phyloP scores from a whole-genome alignment of 495 filamentous ascomycete species.

The Penicillium pancosmium region DNA sequence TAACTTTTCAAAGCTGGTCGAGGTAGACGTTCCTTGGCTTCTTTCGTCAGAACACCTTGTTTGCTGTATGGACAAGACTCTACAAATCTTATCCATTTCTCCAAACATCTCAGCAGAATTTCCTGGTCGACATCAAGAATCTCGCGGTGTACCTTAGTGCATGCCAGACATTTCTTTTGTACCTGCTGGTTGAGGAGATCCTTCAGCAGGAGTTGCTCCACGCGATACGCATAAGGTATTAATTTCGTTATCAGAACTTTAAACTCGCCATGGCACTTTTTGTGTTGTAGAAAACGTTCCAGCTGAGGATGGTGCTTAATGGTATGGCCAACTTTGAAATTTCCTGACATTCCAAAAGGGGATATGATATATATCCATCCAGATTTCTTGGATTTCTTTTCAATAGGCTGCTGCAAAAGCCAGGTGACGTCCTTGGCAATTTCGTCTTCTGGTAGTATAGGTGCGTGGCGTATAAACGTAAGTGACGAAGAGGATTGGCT shows the following conservation, averaged over 20 bases:
- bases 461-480: neutral
- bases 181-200: neutral
- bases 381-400: neutral
- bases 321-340: slow-evolving; percentile 6
- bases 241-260: neutral
- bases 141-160: neutral
- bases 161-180: neutral
- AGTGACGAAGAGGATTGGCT: slow-evolving; percentile 1
- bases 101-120: neutral
- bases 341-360: neutral
- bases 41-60: neutral
- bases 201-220: neutral
- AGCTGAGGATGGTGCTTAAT: neutral
- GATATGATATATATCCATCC: slow-evolving; percentile 8
- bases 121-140: neutral
- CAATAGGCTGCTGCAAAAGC: neutral
- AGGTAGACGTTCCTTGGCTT: neutral
- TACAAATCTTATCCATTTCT: neutral
- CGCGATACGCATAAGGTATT: slow-evolving; percentile 2
- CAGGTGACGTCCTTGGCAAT: slow-evolving; percentile 5
- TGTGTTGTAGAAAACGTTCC: neutral
- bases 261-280: neutral
- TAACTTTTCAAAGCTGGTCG: neutral
- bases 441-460: slow-evolving; percentile 3
- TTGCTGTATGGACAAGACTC: slow-evolving; percentile 1